Conservation (phyloP, 1,139 yeast species). For the Maudiozyma humilis region DNA sequence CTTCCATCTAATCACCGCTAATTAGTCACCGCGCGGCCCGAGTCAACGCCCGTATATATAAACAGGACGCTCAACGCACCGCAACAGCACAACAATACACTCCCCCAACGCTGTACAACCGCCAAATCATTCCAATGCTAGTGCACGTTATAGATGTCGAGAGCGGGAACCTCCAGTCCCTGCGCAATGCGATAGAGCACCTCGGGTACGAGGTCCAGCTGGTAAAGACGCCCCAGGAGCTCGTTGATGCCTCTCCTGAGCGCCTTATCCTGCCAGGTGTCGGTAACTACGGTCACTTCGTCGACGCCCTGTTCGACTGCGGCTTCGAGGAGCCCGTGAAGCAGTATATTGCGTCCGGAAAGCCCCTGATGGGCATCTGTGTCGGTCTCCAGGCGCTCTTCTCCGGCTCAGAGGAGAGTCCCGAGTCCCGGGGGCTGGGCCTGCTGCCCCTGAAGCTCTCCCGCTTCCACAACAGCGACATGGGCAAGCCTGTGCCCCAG, state of each 20-base stretch:
- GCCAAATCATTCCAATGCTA: conserved; percentile 9
- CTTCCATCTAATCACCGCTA: neutral
- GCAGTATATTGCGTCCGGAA: conserved; percentile 61
- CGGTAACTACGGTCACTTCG: conserved; percentile 92
- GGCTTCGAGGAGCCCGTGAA: conserved; percentile 59
- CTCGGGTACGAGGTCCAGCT: conserved; percentile 60
- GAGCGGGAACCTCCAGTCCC: conserved; percentile 86
- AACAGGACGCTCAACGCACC: neutral
- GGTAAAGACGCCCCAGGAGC: conserved; percentile 39
- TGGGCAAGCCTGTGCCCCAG: conserved; percentile 81
- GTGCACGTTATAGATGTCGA: conserved; percentile 89
- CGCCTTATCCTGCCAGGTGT: conserved; percentile 83
- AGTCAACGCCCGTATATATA: neutral
- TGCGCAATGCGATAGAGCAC: conserved; percentile 73
- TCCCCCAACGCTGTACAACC: too few relatives aligned
- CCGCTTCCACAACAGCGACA: conserved; percentile 53
- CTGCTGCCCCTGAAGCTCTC: conserved; percentile 45
- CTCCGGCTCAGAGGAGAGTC: conserved; percentile 65
- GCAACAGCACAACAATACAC: too few relatives aligned
- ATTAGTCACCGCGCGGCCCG: neutral
- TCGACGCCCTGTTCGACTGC: conserved; percentile 53
- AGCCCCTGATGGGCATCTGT: conserved; percentile 90
- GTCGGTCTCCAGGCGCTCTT: conserved; percentile 88
- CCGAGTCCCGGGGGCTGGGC: conserved; percentile 48
- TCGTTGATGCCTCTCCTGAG: conserved; percentile 40